Percentiles rank a stretch among this genome's conserved stretches.
Conservation (phyloP, 2,329 filamentous ascomycete species). For the Trichoderma breve region DNA sequence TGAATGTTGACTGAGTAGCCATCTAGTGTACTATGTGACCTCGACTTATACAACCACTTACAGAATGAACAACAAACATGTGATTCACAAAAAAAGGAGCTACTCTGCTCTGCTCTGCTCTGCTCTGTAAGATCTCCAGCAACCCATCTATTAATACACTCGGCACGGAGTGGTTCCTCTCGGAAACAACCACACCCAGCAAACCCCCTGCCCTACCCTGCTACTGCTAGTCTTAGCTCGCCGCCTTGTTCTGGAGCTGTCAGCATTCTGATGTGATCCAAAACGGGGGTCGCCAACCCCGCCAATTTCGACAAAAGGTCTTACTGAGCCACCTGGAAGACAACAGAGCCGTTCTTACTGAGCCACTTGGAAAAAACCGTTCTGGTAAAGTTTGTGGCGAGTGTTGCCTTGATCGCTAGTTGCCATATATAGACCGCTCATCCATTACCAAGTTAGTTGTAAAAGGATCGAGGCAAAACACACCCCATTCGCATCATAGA, state of each 20-base stretch:
- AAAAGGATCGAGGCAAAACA: neutral
- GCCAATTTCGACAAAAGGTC: neutral
- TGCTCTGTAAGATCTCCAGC: neutral
- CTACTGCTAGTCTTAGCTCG: neutral
- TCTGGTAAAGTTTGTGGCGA: neutral
- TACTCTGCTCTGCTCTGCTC: neutral
- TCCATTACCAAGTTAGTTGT: neutral
- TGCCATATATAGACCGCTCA: neutral
- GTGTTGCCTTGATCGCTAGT: neutral
- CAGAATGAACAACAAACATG: neutral
- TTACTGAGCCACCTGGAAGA: neutral
- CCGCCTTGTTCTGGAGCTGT: neutral
- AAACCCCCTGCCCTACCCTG: neutral
- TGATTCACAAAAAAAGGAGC: neutral
- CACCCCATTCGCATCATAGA: neutral
- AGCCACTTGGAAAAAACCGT: neutral
- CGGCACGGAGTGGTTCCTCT: neutral
- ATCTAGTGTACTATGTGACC: too few relatives aligned
- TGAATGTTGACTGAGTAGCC: too few relatives aligned
- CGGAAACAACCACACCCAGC: neutral
- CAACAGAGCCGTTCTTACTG: too few relatives aligned
- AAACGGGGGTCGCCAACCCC: slow-evolving; percentile 1
- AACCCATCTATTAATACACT: neutral
- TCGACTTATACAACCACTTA: neutral
- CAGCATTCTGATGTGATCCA: slow-evolving; percentile 9